Base-by-base conservation (phyloP, 352 stramenopile genomes). In the Pythium phragmitis region DNA sequence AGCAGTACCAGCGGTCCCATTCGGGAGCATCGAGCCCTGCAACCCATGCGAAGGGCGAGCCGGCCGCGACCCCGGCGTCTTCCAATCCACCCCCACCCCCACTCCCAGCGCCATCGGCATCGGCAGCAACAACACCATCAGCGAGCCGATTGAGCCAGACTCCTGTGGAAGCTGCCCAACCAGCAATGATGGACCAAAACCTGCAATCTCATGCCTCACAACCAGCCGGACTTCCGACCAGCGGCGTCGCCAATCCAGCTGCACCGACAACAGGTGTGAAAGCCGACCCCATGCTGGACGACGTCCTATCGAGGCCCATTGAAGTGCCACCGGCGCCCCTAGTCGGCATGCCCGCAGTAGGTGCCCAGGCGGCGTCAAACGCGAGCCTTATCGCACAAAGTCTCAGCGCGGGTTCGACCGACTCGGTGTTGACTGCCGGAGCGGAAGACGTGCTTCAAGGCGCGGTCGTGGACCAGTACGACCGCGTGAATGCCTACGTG, bases 381-480 rank as follows among this genome's bases (percentile, higher is more conserved):
- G 43, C 16, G 6, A n/a, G 19, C 46, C 19, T 30, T 7, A 23
- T 48, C 42, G 4, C 7, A 11, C 14, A 17, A 7, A 30, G 26
- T 23, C n/a, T 14, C 34, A 56, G 19, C 45, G 21, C 33, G 4
- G 7, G 5, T 1, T 52, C 53, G 16, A n/a, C 41, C 11, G 21
- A 36, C n/a, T 50, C 42, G 8, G 26, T 19, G 2, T 43, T 56
- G 28, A n/a, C 33, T 9, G 26, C 45, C n/a, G 36, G 11, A 28
- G 30, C 43, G 5, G 60, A 65, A 4, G 62, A 77, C 57, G 67
- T 68, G 19, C 57, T 77, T 9, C 67, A 62, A 42, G 42, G 46
- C 19, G 63, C 63, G 0, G 52, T 75, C 37, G 61, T 73, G 16
- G 46, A 69, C 7, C 43, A 67, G 50, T 77, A 75, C 54, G 55